Conservation (phyloP, 768 basidiomycete genomes). For the Mycena rebaudengoi region DNA sequence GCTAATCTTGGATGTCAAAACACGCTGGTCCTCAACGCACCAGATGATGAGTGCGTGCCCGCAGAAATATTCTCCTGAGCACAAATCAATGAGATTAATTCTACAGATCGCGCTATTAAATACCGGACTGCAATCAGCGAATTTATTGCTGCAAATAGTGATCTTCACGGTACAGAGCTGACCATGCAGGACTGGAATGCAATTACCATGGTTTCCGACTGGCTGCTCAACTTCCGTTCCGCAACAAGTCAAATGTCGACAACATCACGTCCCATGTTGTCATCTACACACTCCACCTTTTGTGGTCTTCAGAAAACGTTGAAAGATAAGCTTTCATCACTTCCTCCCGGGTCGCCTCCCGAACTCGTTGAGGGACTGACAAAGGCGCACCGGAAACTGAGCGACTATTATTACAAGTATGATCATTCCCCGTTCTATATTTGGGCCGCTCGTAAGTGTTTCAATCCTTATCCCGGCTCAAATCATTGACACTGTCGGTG, state of each 20-base stretch:
- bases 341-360: neutral
- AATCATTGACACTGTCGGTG: no score
- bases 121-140: slow-evolving; percentile 6
- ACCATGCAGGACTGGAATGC: slow-evolving; percentile 20
- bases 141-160: slow-evolving; percentile 13
- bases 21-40: slow-evolving; percentile 29
- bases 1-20: slow-evolving; percentile 30
- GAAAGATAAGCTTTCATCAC: neutral
- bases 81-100: no score
- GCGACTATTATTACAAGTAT: slow-evolving; percentile 18
- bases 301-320: slow-evolving; percentile 11
- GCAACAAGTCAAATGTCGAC: slow-evolving; percentile 32
- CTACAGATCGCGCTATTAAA: slow-evolving; percentile 25
- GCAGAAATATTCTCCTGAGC: no score
- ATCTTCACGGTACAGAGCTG: slow-evolving; percentile 9
- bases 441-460: slow-evolving; percentile 20
- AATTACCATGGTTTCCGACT: slow-evolving; percentile 15
- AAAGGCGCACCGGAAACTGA: slow-evolving; percentile 10
- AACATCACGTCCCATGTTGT: slow-evolving; percentile 24
- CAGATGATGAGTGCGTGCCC: slow-evolving; percentile 24
- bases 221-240: slow-evolving; percentile 15
- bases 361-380: slow-evolving; percentile 15
- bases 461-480: neutral
- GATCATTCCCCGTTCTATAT: slow-evolving; percentile 18
- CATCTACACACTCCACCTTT: slow-evolving; percentile 11